Evolutionary conservation across 2,329 filamentous ascomycete genomes (phyloP), one percentile per base, ranked within the genome.

Genomic region (Whalleya microplaca): DNA sequence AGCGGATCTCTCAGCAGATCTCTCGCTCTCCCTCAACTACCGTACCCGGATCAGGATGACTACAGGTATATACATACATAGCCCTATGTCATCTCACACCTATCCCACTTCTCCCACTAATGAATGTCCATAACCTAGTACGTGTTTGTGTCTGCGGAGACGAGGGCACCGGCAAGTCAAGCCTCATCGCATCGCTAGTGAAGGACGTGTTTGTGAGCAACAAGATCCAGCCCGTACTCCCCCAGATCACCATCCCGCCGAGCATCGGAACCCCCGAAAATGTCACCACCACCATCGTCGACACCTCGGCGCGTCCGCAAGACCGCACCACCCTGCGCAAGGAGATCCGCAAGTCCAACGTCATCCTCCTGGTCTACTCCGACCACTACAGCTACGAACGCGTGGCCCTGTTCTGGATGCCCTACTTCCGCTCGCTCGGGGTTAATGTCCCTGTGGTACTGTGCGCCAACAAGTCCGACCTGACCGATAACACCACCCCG

Each of bases 351-450:
- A 97, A 97, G 74, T 95, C 90, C 69, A 99, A 97, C 72, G 94
- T 97, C 64, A 98, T 99, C 63, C 82, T 98, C 18, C 85, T 99
- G 43, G 93, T 99, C 52, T 99, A 99, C 75, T 93, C 93, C 64
- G 95, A 99, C 73, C 94, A 98, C 76, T 99, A 99, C 79, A 98
- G 93, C 81, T 99, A 98, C 78, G 95, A 99, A 73, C 84, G 95
- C 40, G 93, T 99, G 2, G 95, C 94, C 2, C 81, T 99, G 45
- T 99, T 98, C 75, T 99, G 95, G 95, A 90, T 99, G 84, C 95
- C 95, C 10, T 96, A 97, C 75, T 98, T 99, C 71, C 90, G 95
- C 59, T 96, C 93, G 3, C 84, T 99, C 41, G 95, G 95, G n/a
- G 95, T 99, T 71, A 99, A 99, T 72, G 92, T 99, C 20, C 95